A percentile compares a stretch with the other conserved stretches of the same genome.
Evolutionary conservation across 345 rosid genomes (phyloP).

Genomic region (Salix koriyanagi): DNA sequence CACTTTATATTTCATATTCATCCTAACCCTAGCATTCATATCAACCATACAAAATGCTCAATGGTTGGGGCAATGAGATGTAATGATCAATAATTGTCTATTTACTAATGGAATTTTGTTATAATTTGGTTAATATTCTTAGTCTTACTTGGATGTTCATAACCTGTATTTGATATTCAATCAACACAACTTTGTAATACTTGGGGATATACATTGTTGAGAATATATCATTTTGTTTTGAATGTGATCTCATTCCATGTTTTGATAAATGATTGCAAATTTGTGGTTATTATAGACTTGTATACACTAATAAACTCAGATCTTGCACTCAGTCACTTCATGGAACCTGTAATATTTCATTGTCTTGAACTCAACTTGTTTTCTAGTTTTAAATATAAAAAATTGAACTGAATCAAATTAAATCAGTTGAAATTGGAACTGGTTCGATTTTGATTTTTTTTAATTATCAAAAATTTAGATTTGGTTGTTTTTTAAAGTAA

Average conservation of each 20-base stretch:
- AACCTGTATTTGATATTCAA: background rate
- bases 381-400: too few species aligned
- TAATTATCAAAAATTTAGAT: too few species aligned
- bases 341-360: background rate
- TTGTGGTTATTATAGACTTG: background rate
- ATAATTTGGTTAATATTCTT: background rate
- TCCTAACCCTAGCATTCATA: too few species aligned
- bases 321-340: background rate
- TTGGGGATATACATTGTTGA: constrained; percentile 40
- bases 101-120: background rate
- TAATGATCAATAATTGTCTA: background rate
- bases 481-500: too few species aligned
- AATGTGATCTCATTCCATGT: background rate
- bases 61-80: background rate
- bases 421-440: too few species aligned
- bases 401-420: rapidly evolving
- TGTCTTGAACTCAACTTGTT: background rate
- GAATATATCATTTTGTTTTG: background rate
- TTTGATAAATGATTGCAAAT: background rate
- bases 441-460: too few species aligned
- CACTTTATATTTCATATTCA: too few species aligned
- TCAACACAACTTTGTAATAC: background rate
- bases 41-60: background rate
- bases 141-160: background rate
- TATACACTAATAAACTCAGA: background rate